Base-by-base conservation (phyloP, 495 filamentous ascomycete genomes). In the Annulohypoxylon nitens region DNA sequence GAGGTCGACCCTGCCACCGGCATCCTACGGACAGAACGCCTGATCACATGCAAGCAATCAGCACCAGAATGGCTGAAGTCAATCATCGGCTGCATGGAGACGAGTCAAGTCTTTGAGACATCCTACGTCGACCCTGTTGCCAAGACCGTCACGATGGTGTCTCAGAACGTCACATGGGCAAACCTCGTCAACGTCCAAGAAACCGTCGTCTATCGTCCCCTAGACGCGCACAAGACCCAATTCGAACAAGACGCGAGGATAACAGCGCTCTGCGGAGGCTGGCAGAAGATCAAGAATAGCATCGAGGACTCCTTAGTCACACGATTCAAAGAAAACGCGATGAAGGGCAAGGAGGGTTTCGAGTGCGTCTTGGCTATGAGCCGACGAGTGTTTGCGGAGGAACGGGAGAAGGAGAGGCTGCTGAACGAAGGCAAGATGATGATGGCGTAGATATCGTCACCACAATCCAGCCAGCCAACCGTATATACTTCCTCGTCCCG, bases 291-390 rank as follows among this genome's bases (percentile, higher is more conserved):
- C 77, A 95, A 92, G 83, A 96, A 93, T 77, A 92, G 90, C 80
- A 94, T 99, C 74, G 96, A 99, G 82, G 93, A 97, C 71, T 91
- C 93, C 47, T 92, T 93, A 20, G 90, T 98, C 30, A 93, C 93
- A 75, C 83, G 93, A 61, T 98, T 99, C 81, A 85, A 88, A 48
- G 93, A 99, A 78, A 99, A 99, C 78, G 97, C 97, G 25, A 85
- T 84, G 70, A 92, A 91, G 79, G 96, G 96, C 55, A 90, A 91
- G 61, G 93, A 97, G 77, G 96, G 96, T 0, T 99, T 99, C 76
- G 96, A 99, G 79, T 88, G 90, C 53, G 96, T 99, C 39, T 86
- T 99, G 25, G 93, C 93, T 76, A 97, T 97, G 93, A 97, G 93
- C 82, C 86, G 95, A 68, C 88, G 92, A 70, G 97, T 95, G 20